These are phyloP conservation scores for Nakazawaea pomicola DNA, from an alignment of 805 yeast genomes.

Conservation along the genomic window DNA sequence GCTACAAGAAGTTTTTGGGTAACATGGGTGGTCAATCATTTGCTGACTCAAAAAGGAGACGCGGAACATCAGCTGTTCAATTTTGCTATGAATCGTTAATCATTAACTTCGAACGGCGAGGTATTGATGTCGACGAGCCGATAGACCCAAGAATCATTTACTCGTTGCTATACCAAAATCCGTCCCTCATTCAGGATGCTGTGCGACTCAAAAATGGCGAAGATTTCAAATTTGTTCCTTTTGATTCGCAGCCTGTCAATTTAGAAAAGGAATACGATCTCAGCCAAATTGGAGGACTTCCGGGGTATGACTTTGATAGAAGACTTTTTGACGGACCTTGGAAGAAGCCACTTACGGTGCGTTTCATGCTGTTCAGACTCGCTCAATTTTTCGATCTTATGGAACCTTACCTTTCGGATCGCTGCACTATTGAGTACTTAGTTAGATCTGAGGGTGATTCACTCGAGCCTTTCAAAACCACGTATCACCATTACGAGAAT, in stretches of 20 bases:
- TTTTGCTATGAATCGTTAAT: constrained; percentile 37
- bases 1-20: constrained; percentile 48
- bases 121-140: constrained; percentile 43
- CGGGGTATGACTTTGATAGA: constrained; percentile 15
- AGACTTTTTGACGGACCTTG: constrained; percentile 35
- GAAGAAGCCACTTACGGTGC: constrained; percentile 50
- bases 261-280: too few relatives aligned
- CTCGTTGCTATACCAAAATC: constrained; percentile 32
- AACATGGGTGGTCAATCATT: constrained; percentile 22
- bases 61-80: constrained; percentile 7
- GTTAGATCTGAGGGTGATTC: constrained; percentile 20
- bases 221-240: constrained; percentile 4
- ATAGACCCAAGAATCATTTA: constrained; percentile 37
- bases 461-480: constrained; percentile 32
- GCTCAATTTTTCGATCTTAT: constrained; percentile 40
- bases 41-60: constrained; percentile 10
- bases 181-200: constrained; percentile 23
- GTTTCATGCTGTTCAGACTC: constrained; percentile 50
- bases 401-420: constrained; percentile 30
- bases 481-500: constrained; percentile 33
- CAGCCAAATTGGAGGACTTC: too few relatives aligned
- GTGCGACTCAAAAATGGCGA: constrained; percentile 23
- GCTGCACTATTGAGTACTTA: constrained; percentile 42
- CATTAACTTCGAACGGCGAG: constrained; percentile 42
- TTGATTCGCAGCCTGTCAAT: constrained; percentile 17